phyloP scores from a whole-genome alignment of 371 early-diverging fungal genomes.

The Sporodiniella umbellata region DNA sequence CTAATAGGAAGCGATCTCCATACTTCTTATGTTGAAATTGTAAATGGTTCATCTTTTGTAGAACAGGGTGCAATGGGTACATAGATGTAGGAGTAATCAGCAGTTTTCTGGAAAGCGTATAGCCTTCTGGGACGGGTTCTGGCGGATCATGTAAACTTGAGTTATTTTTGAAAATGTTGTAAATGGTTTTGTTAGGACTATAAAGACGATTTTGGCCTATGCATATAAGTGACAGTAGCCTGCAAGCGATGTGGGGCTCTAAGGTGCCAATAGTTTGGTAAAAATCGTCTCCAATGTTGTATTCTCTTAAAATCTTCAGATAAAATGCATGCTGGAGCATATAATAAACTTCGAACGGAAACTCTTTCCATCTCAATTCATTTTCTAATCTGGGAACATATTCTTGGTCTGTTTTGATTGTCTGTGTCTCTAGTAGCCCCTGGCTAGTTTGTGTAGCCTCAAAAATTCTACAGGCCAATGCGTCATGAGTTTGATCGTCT shows the following conservation, averaged over 20 bases:
- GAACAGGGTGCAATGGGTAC: slow-evolving; percentile 45
- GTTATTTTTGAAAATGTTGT: slow-evolving; percentile 3
- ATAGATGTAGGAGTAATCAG: slow-evolving; percentile 60
- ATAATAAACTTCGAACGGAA: slow-evolving; percentile 39
- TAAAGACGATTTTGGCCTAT: slow-evolving; percentile 32
- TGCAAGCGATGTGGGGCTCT: slow-evolving; percentile 20
- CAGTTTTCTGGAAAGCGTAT: slow-evolving; percentile 4
- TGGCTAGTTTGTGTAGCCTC: background rate
- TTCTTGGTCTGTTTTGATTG: background rate
- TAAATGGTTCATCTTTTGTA: slow-evolving; percentile 61
- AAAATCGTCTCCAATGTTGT: slow-evolving; percentile 35
- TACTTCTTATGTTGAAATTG: slow-evolving; percentile 45
- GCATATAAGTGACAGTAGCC: slow-evolving; percentile 25
- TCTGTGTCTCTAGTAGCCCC: background rate
- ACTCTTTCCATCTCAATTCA: background rate
- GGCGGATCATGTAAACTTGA: background rate
- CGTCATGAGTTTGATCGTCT: slow-evolving; percentile 14
- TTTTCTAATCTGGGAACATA: background rate
- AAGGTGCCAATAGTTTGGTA: slow-evolving; percentile 20
- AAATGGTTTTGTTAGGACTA: slow-evolving; percentile 17
- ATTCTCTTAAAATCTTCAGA: slow-evolving; percentile 31
- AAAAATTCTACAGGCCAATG: slow-evolving; percentile 4
- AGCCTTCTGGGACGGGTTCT: slow-evolving; percentile 2
- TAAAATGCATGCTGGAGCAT: slow-evolving; percentile 43
- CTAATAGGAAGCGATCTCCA: slow-evolving; percentile 62